These are phyloP conservation scores for Gillenia trifoliata DNA, from an alignment of 306 rosid genomes.

Conservation along the genomic window DNA sequence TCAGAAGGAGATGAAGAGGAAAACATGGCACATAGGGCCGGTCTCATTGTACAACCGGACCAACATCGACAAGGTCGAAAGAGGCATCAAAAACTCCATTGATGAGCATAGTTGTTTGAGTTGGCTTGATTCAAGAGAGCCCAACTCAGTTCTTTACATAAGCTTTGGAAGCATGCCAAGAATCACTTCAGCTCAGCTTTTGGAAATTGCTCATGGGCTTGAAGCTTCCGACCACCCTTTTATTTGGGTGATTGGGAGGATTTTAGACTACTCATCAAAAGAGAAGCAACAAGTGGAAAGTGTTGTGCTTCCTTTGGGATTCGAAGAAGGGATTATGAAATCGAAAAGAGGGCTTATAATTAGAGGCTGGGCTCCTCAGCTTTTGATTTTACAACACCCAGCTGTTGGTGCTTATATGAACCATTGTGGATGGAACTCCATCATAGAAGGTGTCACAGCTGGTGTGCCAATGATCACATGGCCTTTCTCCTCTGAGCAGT, in stretches of 20 bases:
- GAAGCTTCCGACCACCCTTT: constrained; percentile 48
- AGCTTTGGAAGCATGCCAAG: constrained; percentile 52
- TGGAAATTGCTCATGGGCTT: constrained; percentile 54
- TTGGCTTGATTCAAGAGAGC: constrained; percentile 49
- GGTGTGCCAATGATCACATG: constrained; percentile 29
- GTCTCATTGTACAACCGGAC: constrained; percentile 47
- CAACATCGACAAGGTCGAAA: constrained; percentile 31
- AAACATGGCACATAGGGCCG: constrained; percentile 56
- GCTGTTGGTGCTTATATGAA: constrained; percentile 29
- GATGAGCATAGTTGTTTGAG: constrained; percentile 41
- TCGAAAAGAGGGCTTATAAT: constrained; percentile 18
- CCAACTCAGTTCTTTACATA: constrained; percentile 50
- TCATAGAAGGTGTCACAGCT: constrained; percentile 19
- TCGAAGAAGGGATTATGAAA: constrained; percentile 13
- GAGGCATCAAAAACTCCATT: constrained; percentile 39
- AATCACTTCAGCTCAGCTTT: constrained; percentile 31
- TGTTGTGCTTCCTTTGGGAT: constrained; percentile 9
- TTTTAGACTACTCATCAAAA: background rate
- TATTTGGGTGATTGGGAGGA: constrained; percentile 64
- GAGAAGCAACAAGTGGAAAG: background rate
- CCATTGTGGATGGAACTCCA: constrained; percentile 34
- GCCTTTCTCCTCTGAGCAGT: constrained; percentile 28
- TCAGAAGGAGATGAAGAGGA: constrained; percentile 27
- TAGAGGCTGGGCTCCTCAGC: constrained; percentile 29
- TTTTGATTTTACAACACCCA: constrained; percentile 19